phyloP scores from a whole-genome alignment of 2,329 filamentous ascomycete species.

The Aspergillus sp. region DNA sequence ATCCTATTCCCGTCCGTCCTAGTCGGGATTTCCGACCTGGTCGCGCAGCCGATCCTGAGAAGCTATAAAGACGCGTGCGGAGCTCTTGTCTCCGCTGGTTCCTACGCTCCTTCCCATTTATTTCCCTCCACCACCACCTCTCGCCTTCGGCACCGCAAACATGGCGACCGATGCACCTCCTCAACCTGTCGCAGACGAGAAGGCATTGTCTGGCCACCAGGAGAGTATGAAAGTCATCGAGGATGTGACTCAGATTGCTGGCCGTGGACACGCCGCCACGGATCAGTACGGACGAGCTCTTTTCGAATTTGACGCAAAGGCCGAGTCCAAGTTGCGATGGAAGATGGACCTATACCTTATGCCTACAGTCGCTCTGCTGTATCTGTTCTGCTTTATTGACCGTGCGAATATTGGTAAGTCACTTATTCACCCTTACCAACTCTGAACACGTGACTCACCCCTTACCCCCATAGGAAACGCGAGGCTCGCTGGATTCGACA shows the following conservation, averaged over 20 bases:
- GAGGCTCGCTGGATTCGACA: slow-evolving; percentile 66
- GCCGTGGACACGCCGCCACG: slow-evolving; percentile 52
- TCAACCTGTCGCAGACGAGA: slow-evolving; percentile 26
- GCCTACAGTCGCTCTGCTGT: slow-evolving; percentile 68
- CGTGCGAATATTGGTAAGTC: slow-evolving; percentile 70
- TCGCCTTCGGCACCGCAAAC: not conserved
- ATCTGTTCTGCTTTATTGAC: slow-evolving; percentile 76
- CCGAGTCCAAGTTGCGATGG: slow-evolving; percentile 61
- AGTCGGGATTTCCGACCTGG: slow-evolving; percentile 18
- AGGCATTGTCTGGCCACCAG: slow-evolving; percentile 25
- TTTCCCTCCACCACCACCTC: not conserved
- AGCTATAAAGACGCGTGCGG: slow-evolving; percentile 13
- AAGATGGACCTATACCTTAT: slow-evolving; percentile 71
- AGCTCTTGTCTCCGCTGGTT: not conserved
- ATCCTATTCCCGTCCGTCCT: not conserved
- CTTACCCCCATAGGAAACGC: slow-evolving; percentile 62
- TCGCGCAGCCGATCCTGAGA: slow-evolving; percentile 10
- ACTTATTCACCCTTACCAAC: not conserved
- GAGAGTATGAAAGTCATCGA: slow-evolving; percentile 16
- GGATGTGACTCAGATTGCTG: slow-evolving; percentile 45
- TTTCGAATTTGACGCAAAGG: slow-evolving; percentile 60
- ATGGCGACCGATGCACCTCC: slow-evolving; percentile 12
- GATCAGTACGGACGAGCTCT: slow-evolving; percentile 58
- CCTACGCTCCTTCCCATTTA: not conserved
- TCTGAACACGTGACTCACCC: not conserved